Percentiles rank a stretch among this genome's conserved stretches.
phyloP scores from a whole-genome alignment of 139 green algal species.

The Chlorella sp. region DNA sequence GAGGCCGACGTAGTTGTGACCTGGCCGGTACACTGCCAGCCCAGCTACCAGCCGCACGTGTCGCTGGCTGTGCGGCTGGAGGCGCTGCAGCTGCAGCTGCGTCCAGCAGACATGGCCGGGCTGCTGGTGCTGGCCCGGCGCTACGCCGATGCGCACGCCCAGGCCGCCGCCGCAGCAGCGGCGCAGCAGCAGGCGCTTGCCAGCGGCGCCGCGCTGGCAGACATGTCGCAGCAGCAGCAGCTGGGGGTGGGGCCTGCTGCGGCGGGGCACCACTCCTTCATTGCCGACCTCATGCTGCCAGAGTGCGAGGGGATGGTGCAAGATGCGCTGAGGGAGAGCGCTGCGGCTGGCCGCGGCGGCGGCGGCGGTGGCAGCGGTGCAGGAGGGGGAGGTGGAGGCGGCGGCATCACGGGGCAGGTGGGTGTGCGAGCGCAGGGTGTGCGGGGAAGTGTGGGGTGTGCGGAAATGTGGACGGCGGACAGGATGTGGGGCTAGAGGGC shows the following conservation, averaged over 20 bases:
- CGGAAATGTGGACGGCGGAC: not conserved
- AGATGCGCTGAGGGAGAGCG: conserved; percentile 43
- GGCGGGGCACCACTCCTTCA: conserved; percentile 45
- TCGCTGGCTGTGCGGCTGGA: conserved; percentile 39
- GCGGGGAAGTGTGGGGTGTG: not conserved
- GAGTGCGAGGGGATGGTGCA: conserved; percentile 60
- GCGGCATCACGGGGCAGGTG: conserved; percentile 19
- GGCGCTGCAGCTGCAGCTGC: conserved; percentile 55
- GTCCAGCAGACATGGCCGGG: conserved; percentile 32
- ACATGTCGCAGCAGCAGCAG: not conserved
- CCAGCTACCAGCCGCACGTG: conserved; percentile 4
- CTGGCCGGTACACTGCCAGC: not conserved
- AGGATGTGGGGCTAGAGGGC: not conserved
- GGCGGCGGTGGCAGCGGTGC: too few relatives aligned
- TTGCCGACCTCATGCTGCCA: conserved; percentile 68
- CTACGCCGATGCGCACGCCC: not conserved
- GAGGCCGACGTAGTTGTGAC: not conserved
- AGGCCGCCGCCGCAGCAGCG: not conserved
- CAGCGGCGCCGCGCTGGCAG: not conserved
- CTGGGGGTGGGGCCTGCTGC: not conserved
- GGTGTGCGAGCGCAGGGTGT: not conserved
- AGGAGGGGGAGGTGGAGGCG: not conserved
- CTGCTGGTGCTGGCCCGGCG: conserved; percentile 10
- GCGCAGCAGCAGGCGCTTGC: not conserved
- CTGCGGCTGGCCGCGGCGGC: not conserved